phyloP scores from a whole-genome alignment of 352 stramenopile species.

The Globisporangium sylvaticum region DNA sequence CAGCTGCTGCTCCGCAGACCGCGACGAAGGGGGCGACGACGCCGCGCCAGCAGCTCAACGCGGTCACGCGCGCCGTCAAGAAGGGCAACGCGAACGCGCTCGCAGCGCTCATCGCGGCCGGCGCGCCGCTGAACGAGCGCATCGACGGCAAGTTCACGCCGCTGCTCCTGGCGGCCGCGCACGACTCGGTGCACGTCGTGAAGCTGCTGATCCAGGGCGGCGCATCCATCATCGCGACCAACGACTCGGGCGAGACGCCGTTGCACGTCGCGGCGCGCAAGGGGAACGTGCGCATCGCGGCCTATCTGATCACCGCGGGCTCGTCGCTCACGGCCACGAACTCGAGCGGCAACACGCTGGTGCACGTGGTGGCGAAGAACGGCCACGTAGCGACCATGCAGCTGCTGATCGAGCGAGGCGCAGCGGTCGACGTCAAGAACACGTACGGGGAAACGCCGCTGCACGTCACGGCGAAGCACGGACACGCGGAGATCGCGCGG shows the following conservation, averaged over 20 bases:
- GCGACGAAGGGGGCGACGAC: background rate
- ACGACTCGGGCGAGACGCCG: conserved; percentile 16
- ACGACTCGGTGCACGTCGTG: conserved; percentile 73
- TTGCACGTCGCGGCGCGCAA: conserved; percentile 14
- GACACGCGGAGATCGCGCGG: conserved; percentile 45
- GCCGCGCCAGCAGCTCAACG: background rate
- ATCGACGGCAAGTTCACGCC: conserved; percentile 58
- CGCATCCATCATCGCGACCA: conserved; percentile 9
- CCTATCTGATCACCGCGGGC: conserved; percentile 20
- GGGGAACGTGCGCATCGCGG: conserved; percentile 18
- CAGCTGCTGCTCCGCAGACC: background rate
- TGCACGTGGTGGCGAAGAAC: conserved; percentile 87
- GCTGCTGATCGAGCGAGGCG: conserved; percentile 45
- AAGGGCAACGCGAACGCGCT: background rate
- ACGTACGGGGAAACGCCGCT: conserved; percentile 21
- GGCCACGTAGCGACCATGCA: conserved; percentile 79
- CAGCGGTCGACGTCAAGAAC: conserved; percentile 17
- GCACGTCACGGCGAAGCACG: conserved; percentile 27
- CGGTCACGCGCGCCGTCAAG: conserved; percentile 3
- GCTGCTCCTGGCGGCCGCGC: conserved; percentile 79
- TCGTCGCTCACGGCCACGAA: conserved; percentile 18
- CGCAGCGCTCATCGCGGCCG: conserved; percentile 13
- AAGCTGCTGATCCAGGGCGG: conserved; percentile 40
- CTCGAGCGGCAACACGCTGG: conserved; percentile 73
- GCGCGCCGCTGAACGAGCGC: conserved; percentile 7